Evolutionary conservation across 139 green algal genomes (phyloP).

Genomic region (Micromonas commoda): DNA sequence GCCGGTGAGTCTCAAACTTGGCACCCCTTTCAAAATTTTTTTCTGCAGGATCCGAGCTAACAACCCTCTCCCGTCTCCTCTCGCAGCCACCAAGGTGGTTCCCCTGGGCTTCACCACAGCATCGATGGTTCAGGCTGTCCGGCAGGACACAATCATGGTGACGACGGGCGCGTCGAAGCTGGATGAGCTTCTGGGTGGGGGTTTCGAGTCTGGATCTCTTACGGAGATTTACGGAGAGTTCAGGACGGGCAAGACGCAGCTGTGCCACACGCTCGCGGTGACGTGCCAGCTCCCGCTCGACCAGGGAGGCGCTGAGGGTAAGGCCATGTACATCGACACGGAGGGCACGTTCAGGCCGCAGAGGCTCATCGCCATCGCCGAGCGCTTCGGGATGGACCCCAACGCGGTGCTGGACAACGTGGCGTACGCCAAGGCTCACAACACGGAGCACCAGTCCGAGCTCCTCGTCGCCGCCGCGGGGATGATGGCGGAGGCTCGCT

Average conservation of each 20-base stretch:
- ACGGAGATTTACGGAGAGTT: conserved; percentile 98
- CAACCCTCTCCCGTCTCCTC: background rate
- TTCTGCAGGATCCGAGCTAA: background rate
- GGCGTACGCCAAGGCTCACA: conserved; percentile 93
- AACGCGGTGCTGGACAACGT: conserved; percentile 97
- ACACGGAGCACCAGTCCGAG: conserved; percentile 92
- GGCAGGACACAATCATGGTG: conserved; percentile 75
- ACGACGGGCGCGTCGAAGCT: conserved; percentile 85
- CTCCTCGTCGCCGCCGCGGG: conserved; percentile 78
- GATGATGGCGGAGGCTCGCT: conserved; percentile 90
- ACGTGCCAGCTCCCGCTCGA: conserved; percentile 84
- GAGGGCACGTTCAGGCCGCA: conserved; percentile 91
- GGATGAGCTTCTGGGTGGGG: conserved; percentile 82
- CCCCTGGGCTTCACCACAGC: conserved; percentile 94
- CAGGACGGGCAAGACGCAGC: conserved; percentile 91
- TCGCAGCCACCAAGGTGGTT: conserved; percentile 77
- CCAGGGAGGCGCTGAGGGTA: conserved; percentile 91
- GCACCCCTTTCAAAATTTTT: background rate
- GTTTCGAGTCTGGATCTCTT: conserved; percentile 94
- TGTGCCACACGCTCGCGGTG: conserved; percentile 96
- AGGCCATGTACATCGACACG: conserved; percentile 97
- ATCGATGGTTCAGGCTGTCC: conserved; percentile 63
- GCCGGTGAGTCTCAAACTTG: conserved; percentile 52
- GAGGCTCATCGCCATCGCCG: conserved; percentile 82
- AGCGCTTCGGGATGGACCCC: conserved; percentile 73